A percentile compares a stretch with the other conserved stretches of the same genome.
Evolutionary conservation across 805 yeast genomes (phyloP).

Genomic region (Metahyphopichia silvanorum): DNA sequence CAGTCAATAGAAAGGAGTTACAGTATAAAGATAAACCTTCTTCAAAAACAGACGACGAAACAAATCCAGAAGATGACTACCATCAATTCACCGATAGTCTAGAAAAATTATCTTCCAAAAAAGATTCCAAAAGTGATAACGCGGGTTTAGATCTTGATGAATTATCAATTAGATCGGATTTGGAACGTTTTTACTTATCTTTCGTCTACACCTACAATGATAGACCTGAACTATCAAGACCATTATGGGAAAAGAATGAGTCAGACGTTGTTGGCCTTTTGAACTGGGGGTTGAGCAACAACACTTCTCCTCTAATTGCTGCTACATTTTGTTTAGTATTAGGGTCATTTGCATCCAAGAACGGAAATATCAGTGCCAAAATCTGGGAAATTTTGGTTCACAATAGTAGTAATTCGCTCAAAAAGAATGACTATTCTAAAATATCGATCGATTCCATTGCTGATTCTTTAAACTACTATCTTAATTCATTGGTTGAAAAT

Average conservation of each 20-base stretch:
- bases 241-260: slow-evolving; percentile 55
- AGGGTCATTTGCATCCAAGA: slow-evolving; percentile 68
- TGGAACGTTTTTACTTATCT: slow-evolving; percentile 82
- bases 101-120: slow-evolving; percentile 1
- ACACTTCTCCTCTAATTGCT: slow-evolving; percentile 70
- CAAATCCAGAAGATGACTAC: slow-evolving; percentile 3
- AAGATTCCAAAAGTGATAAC: slow-evolving; percentile 1
- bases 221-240: slow-evolving; percentile 53
- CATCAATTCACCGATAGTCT: slow-evolving; percentile 2
- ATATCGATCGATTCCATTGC: slow-evolving; percentile 57
- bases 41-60: slow-evolving; percentile 4
- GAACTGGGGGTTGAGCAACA: slow-evolving; percentile 83
- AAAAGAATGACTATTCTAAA: slow-evolving; percentile 38
- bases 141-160: slow-evolving; percentile 50
- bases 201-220: slow-evolving; percentile 65
- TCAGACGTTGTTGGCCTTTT: slow-evolving; percentile 75
- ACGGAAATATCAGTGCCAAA: slow-evolving; percentile 43
- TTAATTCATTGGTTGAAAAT: slow-evolving; percentile 40
- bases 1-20: slow-evolving; percentile 21
- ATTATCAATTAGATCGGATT: slow-evolving; percentile 71
- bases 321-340: slow-evolving; percentile 79
- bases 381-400: slow-evolving; percentile 38
- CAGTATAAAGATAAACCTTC: slow-evolving; percentile 7
- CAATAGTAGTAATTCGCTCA: slow-evolving; percentile 21
- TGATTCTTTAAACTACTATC: slow-evolving; percentile 52